These are phyloP conservation scores for Ilex asprella DNA, from an alignment of 257 asterid genomes.

Conservation along the genomic window DNA sequence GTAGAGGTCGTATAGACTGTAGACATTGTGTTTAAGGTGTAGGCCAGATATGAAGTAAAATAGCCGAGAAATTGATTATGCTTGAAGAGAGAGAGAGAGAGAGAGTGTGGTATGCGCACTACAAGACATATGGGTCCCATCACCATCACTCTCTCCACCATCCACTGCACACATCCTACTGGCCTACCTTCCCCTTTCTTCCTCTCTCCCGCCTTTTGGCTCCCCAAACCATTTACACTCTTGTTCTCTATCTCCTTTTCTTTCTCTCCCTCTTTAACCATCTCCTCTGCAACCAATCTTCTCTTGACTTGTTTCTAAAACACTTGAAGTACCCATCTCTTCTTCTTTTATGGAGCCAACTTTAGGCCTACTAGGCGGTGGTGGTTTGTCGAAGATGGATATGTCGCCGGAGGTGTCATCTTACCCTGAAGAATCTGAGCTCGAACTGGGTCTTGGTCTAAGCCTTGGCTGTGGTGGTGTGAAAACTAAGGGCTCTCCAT, in stretches of 20 bases:
- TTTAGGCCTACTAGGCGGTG: slow-evolving; percentile 24
- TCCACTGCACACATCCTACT: slow-evolving; percentile 23
- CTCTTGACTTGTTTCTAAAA: background rate
- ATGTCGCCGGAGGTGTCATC: background rate
- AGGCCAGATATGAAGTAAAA: too few relatives aligned
- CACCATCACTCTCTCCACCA: slow-evolving; percentile 56
- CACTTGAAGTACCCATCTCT: background rate
- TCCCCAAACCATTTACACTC: slow-evolving; percentile 1
- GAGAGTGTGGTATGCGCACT: slow-evolving; percentile 48
- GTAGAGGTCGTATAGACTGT: too few relatives aligned
- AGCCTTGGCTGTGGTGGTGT: slow-evolving; percentile 30
- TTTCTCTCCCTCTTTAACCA: background rate
- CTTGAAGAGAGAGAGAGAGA: background rate
- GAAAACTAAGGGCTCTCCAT: slow-evolving; percentile 26
- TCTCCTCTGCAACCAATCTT: background rate
- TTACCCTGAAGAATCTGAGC: slow-evolving; percentile 30
- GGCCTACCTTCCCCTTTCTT: slow-evolving; percentile 9
- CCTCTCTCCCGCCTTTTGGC: background rate
- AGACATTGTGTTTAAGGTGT: too few relatives aligned
- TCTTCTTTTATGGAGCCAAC: slow-evolving; percentile 44
- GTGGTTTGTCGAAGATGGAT: background rate
- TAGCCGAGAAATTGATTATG: too few relatives aligned
- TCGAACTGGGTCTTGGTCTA: slow-evolving; percentile 69
- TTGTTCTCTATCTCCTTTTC: slow-evolving; percentile 4
- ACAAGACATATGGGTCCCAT: slow-evolving; percentile 64